Evolutionary conservation across 352 stramenopile genomes (phyloP), one percentile per base, ranked within the genome.

Genomic region (Lagenidium giganteum): DNA sequence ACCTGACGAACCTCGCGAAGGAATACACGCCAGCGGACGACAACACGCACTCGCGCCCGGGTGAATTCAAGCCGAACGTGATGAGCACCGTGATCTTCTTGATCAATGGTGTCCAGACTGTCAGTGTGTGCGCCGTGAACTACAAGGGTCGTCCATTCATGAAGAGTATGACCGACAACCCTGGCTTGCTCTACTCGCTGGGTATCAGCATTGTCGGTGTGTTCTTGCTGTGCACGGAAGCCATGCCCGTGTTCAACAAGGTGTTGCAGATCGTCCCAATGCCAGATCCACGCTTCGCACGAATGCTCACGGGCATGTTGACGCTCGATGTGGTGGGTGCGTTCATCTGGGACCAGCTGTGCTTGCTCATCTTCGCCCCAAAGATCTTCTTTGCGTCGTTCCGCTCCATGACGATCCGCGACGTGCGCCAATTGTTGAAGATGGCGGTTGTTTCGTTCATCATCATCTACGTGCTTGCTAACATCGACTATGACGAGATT

Each of bases 61-160:
- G 83, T 21, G 76, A 95, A 21, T 99, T 98, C 67, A 84, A 95
- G 52, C 95, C 96, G 4, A 99, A 97, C 53, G 82, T 96, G 3
- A 87, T 99, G 55, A 99, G 98, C 59, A 97, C 92, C 0, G 92
- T 96, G 20, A 96, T 98, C 34, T 99, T 98, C 71, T 63, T 99
- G n/a, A 64, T 99, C 22, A 98, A 84, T 46, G 73, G 85, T 25
- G 62, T 97, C 38, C 78, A 90, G 53, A 87, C 73, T 1, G 74
- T 98, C 20, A 98, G 96, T 54, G 96, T 97, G n/a, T 99, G 98
- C 51, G 71, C 87, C 4, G 90, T 97, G 17, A 99, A 99, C 70
- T 99, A 99, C 77, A 84, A 92, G 61, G 96, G 96, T 16, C 75
- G 89, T 42, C 96, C 96, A 31, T 99, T 98, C 76, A 97, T 98